Evolutionary conservation across 352 stramenopile species (phyloP), one percentile per base, ranked within the genome.

Genomic region (Phytopythium vexans): DNA sequence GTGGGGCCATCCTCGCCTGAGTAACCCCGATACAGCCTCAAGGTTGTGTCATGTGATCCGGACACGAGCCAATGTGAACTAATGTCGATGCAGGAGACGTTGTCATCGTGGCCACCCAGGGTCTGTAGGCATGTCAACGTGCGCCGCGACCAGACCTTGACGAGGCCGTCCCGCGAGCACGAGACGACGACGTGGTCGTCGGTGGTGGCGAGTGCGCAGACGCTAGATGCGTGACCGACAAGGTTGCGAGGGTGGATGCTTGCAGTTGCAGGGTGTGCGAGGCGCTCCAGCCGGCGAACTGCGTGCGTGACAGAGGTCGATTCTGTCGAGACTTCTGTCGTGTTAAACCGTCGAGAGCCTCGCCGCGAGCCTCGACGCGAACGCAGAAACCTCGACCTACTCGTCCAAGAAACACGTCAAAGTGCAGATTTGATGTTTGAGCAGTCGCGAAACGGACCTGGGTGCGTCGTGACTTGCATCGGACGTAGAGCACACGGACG

Each of bases 131-230:
- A 87, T 14, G 66, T 46, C 45, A 78, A 72, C 1, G 76, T 74
- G 5, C 41, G 45, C 3, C 71, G 72, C 7, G 81, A 88, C 81
- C 81, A 92, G 21, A 92, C 52, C 63, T 88, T 88, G 49, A 89
- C 74, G 0, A 75, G 86, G 1, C 70, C 72, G 41, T 92, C 81
- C 16, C 86, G 73, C 6, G 81, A 88, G 43, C 64, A 72, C 9
- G 81, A 87, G 7, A 88, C 71, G 37, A 92, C 56, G 52, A 79
- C 86, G 12, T 61, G 62, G n/a, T 86, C 70, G 21, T 88, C 77
- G 32, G 72, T 56, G 1, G 73, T 61, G 9, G 78, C 51, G 3
- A 92, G 59, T 0, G 72, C 66, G 27, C 74, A 82, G 48, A 92
- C 70, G 49, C 81, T 82, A 4, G 76, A 81, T 3, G 65, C 67